Evolutionary conservation across 768 basidiomycete genomes (phyloP), one percentile per base, ranked within the genome.

Genomic region (Kwoniella sp.): DNA sequence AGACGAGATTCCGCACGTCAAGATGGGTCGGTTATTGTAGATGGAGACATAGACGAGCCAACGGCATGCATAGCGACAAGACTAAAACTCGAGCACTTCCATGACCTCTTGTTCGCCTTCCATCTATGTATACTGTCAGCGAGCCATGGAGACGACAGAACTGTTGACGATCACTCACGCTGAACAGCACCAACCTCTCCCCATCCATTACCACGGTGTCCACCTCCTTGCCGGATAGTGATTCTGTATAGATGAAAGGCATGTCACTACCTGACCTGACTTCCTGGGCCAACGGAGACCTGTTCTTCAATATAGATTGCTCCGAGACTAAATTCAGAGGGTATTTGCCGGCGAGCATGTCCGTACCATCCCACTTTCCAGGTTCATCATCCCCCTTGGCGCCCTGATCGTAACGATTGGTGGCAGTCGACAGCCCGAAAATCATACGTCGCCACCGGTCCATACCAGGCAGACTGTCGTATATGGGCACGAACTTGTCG

Each of bases 131-230:
- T 36, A 15, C 34, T 15, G 34, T 36, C 6, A 15, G 34, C 14
- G 34, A 6, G 15, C 15, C 34, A 36, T 19, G 5, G 34, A 12
- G 34, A n/a, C n/a, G n/a, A n/a, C n/a, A 36, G 19, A 36, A 15
- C 15, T n/a, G 15, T 12, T 19, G 15, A 36, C 34, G 15, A 39
- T 11, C 2, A 65, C 67, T 61, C 57, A 70, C 68, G 46, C 52
- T 29, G 33, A 70, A 57, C n/a, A 45, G 41, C 9, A 70, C 40
- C 34, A 70, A 49, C 29, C 68, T 43, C 47, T 70, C 65, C 0
- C 51, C 53, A 49, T 70, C 68, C 40, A 70, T 53, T 27, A 70
- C 46, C 9, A 54, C 58, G n/a, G 52, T 46, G 12, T 47, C 45
- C 12, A 60, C 50, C 26, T 58, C 53, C 3, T 45, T 56, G 23